These are phyloP conservation scores for Dalbergia oliveri DNA, from an alignment of 306 rosid species.

Conservation along the genomic window DNA sequence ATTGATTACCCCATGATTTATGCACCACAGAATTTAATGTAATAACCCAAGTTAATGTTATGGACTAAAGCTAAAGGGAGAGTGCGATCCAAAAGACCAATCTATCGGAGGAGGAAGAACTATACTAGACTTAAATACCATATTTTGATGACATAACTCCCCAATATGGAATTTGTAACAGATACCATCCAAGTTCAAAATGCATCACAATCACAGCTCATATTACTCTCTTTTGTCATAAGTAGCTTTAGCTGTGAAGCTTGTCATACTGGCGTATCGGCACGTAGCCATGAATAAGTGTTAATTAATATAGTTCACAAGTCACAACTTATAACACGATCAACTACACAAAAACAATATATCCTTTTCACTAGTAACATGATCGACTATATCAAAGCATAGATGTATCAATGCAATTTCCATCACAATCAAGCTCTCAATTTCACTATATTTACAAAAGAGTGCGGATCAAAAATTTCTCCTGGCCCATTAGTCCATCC, in stretches of 20 bases:
- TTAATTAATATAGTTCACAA: not conserved
- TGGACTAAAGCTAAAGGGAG: too few species aligned
- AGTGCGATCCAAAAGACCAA: too few species aligned
- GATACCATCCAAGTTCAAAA: not conserved
- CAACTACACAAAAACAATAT: not conserved
- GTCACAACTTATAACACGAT: conserved; percentile 12
- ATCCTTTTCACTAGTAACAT: not conserved
- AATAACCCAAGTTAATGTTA: not conserved
- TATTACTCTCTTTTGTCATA: not conserved
- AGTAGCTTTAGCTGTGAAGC: conserved; percentile 1
- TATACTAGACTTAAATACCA: too few species aligned
- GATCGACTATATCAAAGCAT: not conserved
- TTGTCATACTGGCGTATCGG: not conserved
- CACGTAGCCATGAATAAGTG: not conserved
- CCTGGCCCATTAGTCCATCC: not conserved
- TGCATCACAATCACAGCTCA: conserved; percentile 9
- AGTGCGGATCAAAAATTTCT: conserved; percentile 22
- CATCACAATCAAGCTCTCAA: conserved; percentile 2
- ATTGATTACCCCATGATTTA: not conserved
- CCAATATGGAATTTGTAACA: too few species aligned
- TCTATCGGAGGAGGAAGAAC: too few species aligned
- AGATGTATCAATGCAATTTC: not conserved
- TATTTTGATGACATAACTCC: too few species aligned
- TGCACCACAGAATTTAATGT: not conserved
- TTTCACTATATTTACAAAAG: not conserved